Evolutionary conservation across 441 rosid species (phyloP), one percentile per base, ranked within the genome.

Genomic region (Melastoma candidum): DNA sequence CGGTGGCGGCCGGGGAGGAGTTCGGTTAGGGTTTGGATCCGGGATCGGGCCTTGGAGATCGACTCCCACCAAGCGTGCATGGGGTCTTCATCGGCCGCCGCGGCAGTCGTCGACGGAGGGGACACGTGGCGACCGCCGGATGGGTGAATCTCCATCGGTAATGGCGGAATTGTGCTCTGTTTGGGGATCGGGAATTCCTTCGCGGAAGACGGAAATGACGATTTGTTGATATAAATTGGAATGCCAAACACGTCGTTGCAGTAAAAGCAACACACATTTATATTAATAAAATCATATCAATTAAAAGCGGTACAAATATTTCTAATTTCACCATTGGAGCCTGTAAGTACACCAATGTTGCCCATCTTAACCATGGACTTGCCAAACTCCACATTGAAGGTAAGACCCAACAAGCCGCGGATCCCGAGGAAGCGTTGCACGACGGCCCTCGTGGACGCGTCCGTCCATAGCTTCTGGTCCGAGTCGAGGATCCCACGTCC

Each of bases 41-140:
- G 83, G 53, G 97, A 64, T 24, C 92, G 88, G 24, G 90, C 92
- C 69, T 83, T 87, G 48, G 97, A 90, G 63, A 90, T 69, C 32
- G 96, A 79, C 65, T 90, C 97, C 96, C 96, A 90, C 95, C 96
- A 87, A 1, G 97, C 83, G 47, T 90, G 97, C 89, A 86, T 79
- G 1, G 95, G 94, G 57, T 89, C 90, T 51, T 72, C 58, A 44
- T 76, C 66, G 50, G 22, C 22, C 22, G 22, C 22, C 22, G 63
- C 32, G 45, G 61, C 7, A 49, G 67, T 29, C 3, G 36, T 29
- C 7, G 36, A 29, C 7, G 7, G 36, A 29, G 3, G 3, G 36
- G 36, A 29, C 36, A 29, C 5, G 36, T 29, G 36, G 36, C 36
- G 36, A 29, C 7, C 36, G 36, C 5, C 36, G 7, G 36, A 3